These are phyloP conservation scores for Castanea mollissima DNA, from an alignment of 306 rosid species.

Conservation along the genomic window DNA sequence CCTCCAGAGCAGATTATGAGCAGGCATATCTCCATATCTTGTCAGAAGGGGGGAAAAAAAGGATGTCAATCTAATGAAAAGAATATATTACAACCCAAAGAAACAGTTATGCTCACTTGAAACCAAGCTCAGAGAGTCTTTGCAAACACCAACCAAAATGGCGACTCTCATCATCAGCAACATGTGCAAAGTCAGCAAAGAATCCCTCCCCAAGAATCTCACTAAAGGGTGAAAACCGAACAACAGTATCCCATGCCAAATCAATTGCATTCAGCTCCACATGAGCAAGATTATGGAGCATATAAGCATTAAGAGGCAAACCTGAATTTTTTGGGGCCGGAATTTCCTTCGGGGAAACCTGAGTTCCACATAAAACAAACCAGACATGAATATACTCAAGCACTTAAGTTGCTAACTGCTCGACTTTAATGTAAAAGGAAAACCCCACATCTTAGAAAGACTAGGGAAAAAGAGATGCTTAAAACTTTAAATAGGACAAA, in stretches of 20 bases:
- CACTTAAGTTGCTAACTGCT: background rate
- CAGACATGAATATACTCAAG: background rate
- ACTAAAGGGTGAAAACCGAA: constrained; percentile 73
- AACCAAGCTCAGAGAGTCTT: constrained; percentile 96
- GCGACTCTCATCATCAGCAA: constrained; percentile 94
- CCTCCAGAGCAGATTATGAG: constrained; percentile 92
- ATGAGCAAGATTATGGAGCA: constrained; percentile 94
- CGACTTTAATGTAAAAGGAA: background rate
- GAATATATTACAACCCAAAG: constrained; percentile 13
- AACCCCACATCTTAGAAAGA: background rate
- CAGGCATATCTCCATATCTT: constrained; percentile 97
- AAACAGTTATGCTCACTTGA: constrained; percentile 55
- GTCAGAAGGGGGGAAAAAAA: constrained; percentile 23
- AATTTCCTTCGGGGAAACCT: constrained; percentile 88
- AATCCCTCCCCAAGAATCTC: constrained; percentile 78
- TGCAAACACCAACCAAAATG: constrained; percentile 94
- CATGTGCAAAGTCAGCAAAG: constrained; percentile 93
- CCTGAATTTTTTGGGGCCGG: constrained; percentile 84
- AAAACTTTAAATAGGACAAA: background rate
- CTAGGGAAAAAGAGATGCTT: background rate
- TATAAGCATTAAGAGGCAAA: constrained; percentile 87
- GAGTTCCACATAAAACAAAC: constrained; percentile 13
- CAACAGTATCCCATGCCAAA: constrained; percentile 96
- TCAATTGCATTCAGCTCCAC: constrained; percentile 97
- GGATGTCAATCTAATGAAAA: constrained; percentile 31